Evolutionary conservation across 2,329 filamentous ascomycete genomes (phyloP).

Genomic region (Penicillium hordei): DNA sequence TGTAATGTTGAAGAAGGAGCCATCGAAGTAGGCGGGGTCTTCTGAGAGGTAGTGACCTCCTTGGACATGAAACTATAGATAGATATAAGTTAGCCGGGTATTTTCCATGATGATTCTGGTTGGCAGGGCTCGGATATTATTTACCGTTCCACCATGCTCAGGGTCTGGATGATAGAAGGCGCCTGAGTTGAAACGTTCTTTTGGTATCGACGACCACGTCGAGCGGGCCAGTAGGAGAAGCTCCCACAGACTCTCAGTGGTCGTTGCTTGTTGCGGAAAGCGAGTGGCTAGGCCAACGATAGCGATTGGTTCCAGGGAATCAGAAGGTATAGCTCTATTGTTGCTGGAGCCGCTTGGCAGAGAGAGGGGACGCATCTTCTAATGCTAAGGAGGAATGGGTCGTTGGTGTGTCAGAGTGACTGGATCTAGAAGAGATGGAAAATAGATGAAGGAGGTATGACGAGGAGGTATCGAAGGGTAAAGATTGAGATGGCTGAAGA

Average conservation of each 20-base stretch:
- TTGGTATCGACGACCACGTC: slow-evolving; percentile 36
- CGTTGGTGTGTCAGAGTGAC: neutral
- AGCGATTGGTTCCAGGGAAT: slow-evolving; percentile 30
- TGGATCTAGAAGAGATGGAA: neutral
- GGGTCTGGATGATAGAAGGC: slow-evolving; percentile 42
- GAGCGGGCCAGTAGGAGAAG: slow-evolving; percentile 33
- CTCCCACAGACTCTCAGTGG: slow-evolving; percentile 36
- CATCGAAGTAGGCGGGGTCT: slow-evolving; percentile 30
- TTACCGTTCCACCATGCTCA: slow-evolving; percentile 36
- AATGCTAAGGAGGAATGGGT: neutral
- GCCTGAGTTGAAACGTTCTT: slow-evolving; percentile 36
- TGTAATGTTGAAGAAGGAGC: slow-evolving; percentile 34
- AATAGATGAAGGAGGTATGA: neutral
- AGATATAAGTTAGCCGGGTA: neutral
- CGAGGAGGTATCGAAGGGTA: neutral
- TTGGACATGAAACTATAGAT: slow-evolving; percentile 20
- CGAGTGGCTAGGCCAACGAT: slow-evolving; percentile 38
- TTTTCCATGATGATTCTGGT: neutral
- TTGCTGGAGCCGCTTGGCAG: neutral
- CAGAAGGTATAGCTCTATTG: slow-evolving; percentile 2
- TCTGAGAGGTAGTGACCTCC: slow-evolving; percentile 33
- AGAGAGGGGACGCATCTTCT: slow-evolving; percentile 12
- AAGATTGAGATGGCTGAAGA: no score
- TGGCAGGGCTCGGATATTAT: slow-evolving; percentile 1
- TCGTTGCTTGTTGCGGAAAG: slow-evolving; percentile 35